phyloP scores from a whole-genome alignment of 2,329 filamentous ascomycete genomes.

The Phaeosphaeriaceae sp. region DNA sequence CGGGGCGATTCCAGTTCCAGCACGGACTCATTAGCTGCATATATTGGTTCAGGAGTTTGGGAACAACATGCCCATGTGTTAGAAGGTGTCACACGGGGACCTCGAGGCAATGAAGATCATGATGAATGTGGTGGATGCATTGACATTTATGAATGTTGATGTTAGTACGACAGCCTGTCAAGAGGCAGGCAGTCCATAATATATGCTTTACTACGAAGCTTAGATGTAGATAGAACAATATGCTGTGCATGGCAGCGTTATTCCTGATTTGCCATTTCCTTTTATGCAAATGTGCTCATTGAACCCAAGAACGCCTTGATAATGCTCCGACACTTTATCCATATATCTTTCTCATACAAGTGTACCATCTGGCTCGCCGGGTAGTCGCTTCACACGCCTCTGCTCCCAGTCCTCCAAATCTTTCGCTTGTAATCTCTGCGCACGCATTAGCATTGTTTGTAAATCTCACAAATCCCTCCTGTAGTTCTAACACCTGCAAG shows the following conservation, averaged over 20 bases:
- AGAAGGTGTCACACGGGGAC: neutral
- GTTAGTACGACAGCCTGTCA: conserved; percentile 11
- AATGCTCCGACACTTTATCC: neutral
- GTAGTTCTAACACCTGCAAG: neutral
- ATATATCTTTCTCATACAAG: conserved; percentile 51
- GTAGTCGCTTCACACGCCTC: conserved; percentile 87
- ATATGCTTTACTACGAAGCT: conserved; percentile 14
- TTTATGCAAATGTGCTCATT: neutral
- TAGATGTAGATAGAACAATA: conserved; percentile 25
- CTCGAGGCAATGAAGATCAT: conserved; percentile 19
- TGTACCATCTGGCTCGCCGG: conserved; percentile 88
- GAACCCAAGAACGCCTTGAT: neutral
- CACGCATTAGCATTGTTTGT: conserved; percentile 16
- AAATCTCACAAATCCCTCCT: neutral
- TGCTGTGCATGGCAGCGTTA: neutral
- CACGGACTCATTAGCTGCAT: conserved; percentile 36
- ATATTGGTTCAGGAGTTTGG: conserved; percentile 27
- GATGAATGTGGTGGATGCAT: conserved; percentile 18
- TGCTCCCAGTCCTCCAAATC: conserved; percentile 97
- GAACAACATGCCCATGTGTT: conserved; percentile 2
- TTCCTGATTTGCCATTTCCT: neutral
- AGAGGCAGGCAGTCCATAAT: conserved; percentile 19
- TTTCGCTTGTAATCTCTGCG: conserved; percentile 80
- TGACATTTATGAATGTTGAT: conserved; percentile 17
- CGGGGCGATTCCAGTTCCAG: conserved; percentile 39